phyloP scores from a whole-genome alignment of 371 early-diverging fungal species.

The Lichtheimia hyalospora region DNA sequence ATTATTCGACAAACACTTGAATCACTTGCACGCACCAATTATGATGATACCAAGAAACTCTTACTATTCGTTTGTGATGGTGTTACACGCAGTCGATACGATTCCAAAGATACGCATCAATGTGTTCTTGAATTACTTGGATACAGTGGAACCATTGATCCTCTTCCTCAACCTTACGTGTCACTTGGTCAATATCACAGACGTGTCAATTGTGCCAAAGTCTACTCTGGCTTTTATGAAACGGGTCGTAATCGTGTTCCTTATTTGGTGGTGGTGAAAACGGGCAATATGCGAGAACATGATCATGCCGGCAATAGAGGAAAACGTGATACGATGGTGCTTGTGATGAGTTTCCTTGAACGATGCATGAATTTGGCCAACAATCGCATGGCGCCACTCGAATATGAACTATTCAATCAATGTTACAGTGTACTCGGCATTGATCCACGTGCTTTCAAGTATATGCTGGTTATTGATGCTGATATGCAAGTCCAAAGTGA shows the following conservation, averaged over 20 bases:
- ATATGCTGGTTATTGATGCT: constrained; percentile 47
- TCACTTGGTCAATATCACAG: constrained; percentile 36
- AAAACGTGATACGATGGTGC: constrained; percentile 42
- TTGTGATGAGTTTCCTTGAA: constrained; percentile 43
- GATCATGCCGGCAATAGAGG: constrained; percentile 44
- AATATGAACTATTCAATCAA: constrained; percentile 45
- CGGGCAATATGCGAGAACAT: constrained; percentile 31
- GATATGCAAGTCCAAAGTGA: constrained; percentile 33
- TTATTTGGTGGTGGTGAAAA: constrained; percentile 45
- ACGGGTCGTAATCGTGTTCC: constrained; percentile 47
- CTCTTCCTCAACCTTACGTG: constrained; percentile 30
- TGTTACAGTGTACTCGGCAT: constrained; percentile 46
- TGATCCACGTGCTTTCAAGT: constrained; percentile 48
- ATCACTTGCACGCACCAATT: constrained; percentile 41
- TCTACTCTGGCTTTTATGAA: constrained; percentile 49
- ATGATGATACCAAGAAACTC: constrained; percentile 48
- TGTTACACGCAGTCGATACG: constrained; percentile 19
- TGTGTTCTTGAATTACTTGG: constrained; percentile 42
- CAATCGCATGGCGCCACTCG: constrained; percentile 42
- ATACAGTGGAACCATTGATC: constrained; percentile 41
- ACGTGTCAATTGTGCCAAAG: constrained; percentile 38
- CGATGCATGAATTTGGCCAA: constrained; percentile 46
- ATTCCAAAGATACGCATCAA: constrained; percentile 29
- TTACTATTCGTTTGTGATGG: constrained; percentile 55
- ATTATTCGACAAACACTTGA: constrained; percentile 48